These are phyloP conservation scores for Podila epicladia DNA, from an alignment of 192 early-diverging fungal genomes.

Conservation along the genomic window DNA sequence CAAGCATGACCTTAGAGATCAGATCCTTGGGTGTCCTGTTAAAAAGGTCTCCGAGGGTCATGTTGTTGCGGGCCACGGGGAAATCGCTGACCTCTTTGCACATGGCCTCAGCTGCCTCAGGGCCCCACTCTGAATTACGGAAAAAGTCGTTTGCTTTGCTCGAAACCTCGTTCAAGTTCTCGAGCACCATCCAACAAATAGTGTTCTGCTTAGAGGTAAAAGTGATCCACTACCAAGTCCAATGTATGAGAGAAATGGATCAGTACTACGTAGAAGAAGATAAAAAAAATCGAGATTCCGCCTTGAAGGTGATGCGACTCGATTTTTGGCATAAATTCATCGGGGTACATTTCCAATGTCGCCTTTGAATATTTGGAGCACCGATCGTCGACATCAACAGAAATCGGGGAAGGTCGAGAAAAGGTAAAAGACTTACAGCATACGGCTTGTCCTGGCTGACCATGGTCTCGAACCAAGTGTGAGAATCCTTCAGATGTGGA, in stretches of 20 bases:
- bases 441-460: background rate
- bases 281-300: no score
- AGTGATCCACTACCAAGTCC: background rate
- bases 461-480: background rate
- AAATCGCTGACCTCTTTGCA: slow-evolving; percentile 3
- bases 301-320: no score
- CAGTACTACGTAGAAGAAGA: no score
- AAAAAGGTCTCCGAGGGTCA: background rate
- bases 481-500: background rate
- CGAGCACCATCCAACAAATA: background rate
- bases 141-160: background rate
- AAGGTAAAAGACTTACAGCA: background rate
- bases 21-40: background rate
- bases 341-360: no score
- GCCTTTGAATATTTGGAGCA: no score
- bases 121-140: slow-evolving; percentile 3
- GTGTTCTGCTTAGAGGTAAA: background rate
- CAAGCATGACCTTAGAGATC: slow-evolving; percentile 11
- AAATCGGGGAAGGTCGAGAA: no score
- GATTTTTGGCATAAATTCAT: no score
- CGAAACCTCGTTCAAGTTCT: background rate
- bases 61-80: background rate
- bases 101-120: slow-evolving; percentile 8
- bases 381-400: no score
- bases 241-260: background rate